phyloP scores from a whole-genome alignment of 768 basidiomycete genomes.

The Psilocybe tampanensis region DNA sequence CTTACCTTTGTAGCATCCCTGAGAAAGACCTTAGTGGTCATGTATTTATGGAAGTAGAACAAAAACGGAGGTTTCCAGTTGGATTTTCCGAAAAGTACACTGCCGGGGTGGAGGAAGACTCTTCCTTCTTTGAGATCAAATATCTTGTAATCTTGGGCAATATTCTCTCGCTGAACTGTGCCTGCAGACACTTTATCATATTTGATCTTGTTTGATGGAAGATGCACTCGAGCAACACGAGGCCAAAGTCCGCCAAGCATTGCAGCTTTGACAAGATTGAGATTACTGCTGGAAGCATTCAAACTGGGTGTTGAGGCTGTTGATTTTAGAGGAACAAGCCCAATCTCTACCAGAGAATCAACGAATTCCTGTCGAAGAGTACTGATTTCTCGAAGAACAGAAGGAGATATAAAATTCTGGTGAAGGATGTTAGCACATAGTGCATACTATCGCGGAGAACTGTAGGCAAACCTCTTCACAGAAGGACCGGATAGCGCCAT shows the following conservation, averaged over 20 bases:
- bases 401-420: constrained; percentile 82
- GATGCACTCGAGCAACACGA: constrained; percentile 72
- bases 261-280: constrained; percentile 81
- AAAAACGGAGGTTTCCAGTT: constrained; percentile 81
- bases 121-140: constrained; percentile 68
- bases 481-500: constrained; percentile 51
- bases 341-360: constrained; percentile 66
- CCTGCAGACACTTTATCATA: constrained; percentile 88
- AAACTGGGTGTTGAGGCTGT: constrained; percentile 50
- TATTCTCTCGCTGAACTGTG: constrained; percentile 81
- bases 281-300: constrained; percentile 66
- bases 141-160: constrained; percentile 82
- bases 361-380: constrained; percentile 80
- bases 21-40: constrained; percentile 83
- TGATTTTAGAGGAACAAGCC: constrained; percentile 58
- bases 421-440: neutral
- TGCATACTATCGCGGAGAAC: neutral
- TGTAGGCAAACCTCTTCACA: constrained; percentile 62
- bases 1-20: constrained; percentile 86
- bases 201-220: constrained; percentile 74
- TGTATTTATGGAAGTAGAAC: constrained; percentile 81
- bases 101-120: constrained; percentile 84
- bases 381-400: constrained; percentile 76
- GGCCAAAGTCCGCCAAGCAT: constrained; percentile 90
- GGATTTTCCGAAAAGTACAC: constrained; percentile 72